These are phyloP conservation scores for Mentha longifolia DNA, from an alignment of 257 asterid species.

Conservation along the genomic window DNA sequence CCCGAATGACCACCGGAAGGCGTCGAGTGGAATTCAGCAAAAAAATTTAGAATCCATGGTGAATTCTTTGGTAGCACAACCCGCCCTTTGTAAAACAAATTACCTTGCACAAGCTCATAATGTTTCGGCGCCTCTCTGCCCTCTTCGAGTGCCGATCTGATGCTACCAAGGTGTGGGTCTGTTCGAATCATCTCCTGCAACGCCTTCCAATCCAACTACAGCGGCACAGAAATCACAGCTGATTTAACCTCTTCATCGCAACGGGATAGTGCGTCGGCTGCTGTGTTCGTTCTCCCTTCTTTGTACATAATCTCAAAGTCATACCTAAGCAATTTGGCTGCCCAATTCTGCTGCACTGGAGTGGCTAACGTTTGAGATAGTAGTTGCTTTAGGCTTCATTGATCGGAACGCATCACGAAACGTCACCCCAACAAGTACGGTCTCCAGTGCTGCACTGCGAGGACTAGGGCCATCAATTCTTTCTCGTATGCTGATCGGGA, in stretches of 20 bases:
- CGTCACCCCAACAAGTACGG: no score
- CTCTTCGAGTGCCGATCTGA: neutral
- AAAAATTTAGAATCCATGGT: neutral
- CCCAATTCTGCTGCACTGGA: no score
- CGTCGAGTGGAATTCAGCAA: neutral
- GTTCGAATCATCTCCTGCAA: neutral
- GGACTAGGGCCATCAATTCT: no score
- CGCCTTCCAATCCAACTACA: neutral
- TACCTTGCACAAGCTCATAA: neutral
- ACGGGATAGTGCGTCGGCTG: neutral
- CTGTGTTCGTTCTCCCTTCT: neutral
- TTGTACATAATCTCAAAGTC: no score
- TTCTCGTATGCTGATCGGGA: neutral
- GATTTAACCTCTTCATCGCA: neutral
- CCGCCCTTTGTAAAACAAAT: no score
- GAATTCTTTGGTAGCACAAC: neutral
- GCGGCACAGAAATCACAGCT: neutral
- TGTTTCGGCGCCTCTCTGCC: neutral
- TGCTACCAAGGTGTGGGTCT: neutral
- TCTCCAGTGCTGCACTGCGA: no score
- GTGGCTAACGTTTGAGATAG: no score
- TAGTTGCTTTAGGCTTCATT: no score
- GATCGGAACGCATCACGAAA: no score
- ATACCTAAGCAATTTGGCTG: no score
- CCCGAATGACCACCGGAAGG: neutral